Evolutionary conservation across 2,329 filamentous ascomycete genomes (phyloP), one percentile per base, ranked within the genome.

Genomic region (Fusarium virguliforme): DNA sequence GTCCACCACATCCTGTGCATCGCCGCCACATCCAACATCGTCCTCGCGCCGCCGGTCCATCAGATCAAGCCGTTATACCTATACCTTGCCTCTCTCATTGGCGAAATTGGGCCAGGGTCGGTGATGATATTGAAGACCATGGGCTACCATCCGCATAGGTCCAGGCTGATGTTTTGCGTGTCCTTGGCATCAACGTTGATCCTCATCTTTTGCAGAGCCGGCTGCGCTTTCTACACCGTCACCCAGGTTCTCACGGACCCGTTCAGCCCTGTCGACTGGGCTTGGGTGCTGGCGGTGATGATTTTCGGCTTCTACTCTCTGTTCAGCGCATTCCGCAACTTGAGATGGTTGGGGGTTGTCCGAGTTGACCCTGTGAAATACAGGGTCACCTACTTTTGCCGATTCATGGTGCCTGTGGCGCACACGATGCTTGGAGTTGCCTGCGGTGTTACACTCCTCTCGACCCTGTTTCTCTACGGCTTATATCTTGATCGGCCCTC

Each of bases 11-110:
- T 77, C 1, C 30, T 75, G 18, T 77, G 76, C 60, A 60, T 76
- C 8, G 4, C 72, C 12, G 65, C 74, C 2, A 58, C 68, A n/a
- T 56, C 64, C 13, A 77, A 77, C 53, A 51, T 75, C 13, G 61
- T 72, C 18, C 1, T 75, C 24, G 69, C 71, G 12, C 72, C 75
- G 2, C 53, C 64, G 6, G 56, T 75, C 22, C 74, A 77, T 57
- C 74, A 74, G 5, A 73, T 77, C 35, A 73, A 73, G 43, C 72
- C 75, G 15, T n/a, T 77, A 2, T 77, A 74, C 28, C 69, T 77
- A 24, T 74, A 67, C 57, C 71, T 74, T 50, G 70, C 73, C 4
- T 74, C 76, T n/a, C 71, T 76, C 26, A 46, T 74, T 0, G 76
- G 76, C 8, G 75, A 77, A 30, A 51, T 77, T 6, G 68, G 68